These are phyloP conservation scores for Wickerhamomyces mucosus DNA, from an alignment of 805 yeast genomes.

Conservation along the genomic window DNA sequence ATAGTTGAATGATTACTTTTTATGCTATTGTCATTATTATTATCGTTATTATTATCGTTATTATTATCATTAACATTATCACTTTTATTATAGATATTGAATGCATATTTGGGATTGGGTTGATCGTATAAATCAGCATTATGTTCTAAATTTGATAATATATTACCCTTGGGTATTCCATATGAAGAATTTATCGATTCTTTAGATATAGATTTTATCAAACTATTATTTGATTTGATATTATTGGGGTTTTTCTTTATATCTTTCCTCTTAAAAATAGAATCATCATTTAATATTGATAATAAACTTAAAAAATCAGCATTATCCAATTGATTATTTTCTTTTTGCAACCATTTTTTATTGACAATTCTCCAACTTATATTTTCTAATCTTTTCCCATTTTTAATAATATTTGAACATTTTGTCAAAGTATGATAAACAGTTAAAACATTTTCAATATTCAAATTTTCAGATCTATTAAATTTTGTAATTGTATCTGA, in stretches of 20 bases:
- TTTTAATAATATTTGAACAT: slow-evolving; percentile 20
- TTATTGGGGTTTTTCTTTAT: too few species aligned
- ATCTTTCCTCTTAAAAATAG: too few species aligned
- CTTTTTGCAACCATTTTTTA: slow-evolving; percentile 13
- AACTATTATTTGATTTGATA: too few species aligned
- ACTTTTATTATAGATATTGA: slow-evolving; percentile 14
- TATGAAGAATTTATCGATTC: too few species aligned
- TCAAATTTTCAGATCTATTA: slow-evolving; percentile 22
- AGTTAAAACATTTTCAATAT: slow-evolving; percentile 30
- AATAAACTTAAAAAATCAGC: slow-evolving; percentile 19
- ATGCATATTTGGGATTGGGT: slow-evolving; percentile 21
- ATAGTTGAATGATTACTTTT: slow-evolving; percentile 3
- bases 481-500: slow-evolving; percentile 16
- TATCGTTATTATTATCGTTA: not conserved
- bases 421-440: slow-evolving; percentile 31
- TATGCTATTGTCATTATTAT: not conserved
- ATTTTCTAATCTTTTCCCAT: slow-evolving; percentile 22
- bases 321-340: slow-evolving; percentile 16
- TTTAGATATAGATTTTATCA: too few species aligned
- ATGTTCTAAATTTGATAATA: not conserved
- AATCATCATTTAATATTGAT: slow-evolving; percentile 20
- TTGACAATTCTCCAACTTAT: slow-evolving; percentile 25
- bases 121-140: slow-evolving; percentile 19
- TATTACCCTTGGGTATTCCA: too few species aligned
- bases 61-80: not conserved